Percentiles rank a stretch among this genome's conserved stretches.
Conservation (phyloP, 2,329 filamentous ascomycete genomes). For the Monilinia laxa region DNA sequence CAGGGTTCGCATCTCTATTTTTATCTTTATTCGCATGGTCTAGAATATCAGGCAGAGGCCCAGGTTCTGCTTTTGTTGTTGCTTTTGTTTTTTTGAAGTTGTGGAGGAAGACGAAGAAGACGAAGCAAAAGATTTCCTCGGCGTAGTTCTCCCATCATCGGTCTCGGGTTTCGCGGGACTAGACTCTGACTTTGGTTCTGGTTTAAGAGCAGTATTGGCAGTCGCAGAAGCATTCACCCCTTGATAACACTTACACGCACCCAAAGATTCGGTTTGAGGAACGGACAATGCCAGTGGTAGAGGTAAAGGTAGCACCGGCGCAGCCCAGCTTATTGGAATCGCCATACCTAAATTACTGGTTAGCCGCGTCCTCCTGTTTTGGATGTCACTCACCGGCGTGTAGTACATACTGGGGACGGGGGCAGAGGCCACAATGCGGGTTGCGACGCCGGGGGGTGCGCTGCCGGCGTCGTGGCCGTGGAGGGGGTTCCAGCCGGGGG, state of each 20-base stretch:
- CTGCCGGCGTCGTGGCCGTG: neutral
- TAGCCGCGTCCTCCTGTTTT: neutral
- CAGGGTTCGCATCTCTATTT: no score
- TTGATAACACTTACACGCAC: neutral
- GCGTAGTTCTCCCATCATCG: no score
- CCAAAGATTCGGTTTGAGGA: fast-evolving
- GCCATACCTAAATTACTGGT: neutral
- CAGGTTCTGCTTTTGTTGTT: no score
- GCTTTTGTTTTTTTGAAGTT: no score
- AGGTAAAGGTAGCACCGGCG: no score
- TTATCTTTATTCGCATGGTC: neutral
- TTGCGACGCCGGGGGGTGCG: neutral
- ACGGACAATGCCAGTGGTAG: neutral
- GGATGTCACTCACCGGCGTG: neutral
- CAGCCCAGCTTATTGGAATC: neutral
- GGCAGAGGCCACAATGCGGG: neutral
- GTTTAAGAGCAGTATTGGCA: no score
- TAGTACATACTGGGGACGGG: constrained; percentile 9
- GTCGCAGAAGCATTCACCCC: no score
- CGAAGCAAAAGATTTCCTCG: no score
- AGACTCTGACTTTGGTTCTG: no score
- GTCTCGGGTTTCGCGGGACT: no score
- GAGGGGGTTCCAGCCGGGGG: neutral
- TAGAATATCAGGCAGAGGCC: no score
- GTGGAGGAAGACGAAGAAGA: no score